Evolutionary conservation across 805 yeast species (phyloP), one percentile per base, ranked within the genome.

Genomic region (Candida sakaeoensis): DNA sequence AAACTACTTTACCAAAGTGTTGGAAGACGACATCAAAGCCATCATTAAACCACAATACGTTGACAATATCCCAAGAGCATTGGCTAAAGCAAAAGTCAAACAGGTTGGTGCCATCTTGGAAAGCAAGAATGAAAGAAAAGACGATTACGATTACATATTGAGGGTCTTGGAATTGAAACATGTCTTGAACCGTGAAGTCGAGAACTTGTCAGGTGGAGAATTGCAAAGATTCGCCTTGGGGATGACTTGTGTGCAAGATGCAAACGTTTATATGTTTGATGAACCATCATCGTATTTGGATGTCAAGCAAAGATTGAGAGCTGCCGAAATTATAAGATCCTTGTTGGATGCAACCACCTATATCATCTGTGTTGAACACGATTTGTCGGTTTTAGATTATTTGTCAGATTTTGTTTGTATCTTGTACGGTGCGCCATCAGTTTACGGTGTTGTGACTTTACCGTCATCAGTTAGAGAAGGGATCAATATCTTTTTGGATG

Each of bases 391-490:
- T 19, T 74, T 93, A 67, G 99, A 93, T 73, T 93, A 93, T 64
- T 75, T 93, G 53, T 91, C 98, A 12, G 99, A 93, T 70, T 93
- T 83, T 53, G 89, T 93, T 43, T 93, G 99, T 79, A 93, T 93
- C 54, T 69, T 93, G 42, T 93, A 93, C 61, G 99, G 99, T 74
- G 95, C 88, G 37, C 96, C 99, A 38, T 91, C 98, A 6, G 96
- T 93, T 32, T 93, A 93, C 61, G 99, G 99, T 75, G 98, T 93
- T 48, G 99, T 93, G 37, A 88, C 97, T 17, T 74, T 93, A 63
- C 99, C 99, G 39, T 69, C 95, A 0, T 86, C 96, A 4, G 99
- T 93, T 23, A 85, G 99, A 68, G 99, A 93, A 76, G 99, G 99
- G 72, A 93, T 93, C 63, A 93, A 93, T 65, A 93, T 93, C 61